Conservation (phyloP, 768 basidiomycete species). For the Xerocomus brunneocitrinus region DNA sequence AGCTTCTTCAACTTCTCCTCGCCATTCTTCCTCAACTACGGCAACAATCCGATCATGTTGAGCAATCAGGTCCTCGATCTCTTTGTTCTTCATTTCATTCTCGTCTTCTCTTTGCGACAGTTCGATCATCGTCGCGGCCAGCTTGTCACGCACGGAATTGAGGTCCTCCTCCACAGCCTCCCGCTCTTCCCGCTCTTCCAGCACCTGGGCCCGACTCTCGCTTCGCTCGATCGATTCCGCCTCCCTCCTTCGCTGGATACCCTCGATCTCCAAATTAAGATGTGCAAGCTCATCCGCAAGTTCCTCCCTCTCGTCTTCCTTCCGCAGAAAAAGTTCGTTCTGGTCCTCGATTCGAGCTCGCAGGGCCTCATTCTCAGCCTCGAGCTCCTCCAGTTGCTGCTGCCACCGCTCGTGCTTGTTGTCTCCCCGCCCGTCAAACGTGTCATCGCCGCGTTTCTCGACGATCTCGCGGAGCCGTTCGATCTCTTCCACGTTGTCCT, state of each 20-base stretch:
- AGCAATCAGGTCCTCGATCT: constrained; percentile 71
- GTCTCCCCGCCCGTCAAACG: constrained; percentile 38
- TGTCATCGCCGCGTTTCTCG: constrained; percentile 48
- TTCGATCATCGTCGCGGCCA: constrained; percentile 78
- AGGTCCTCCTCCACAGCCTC: constrained; percentile 78
- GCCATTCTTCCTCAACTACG: constrained; percentile 79
- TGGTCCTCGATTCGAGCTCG: constrained; percentile 54
- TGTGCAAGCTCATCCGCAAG: constrained; percentile 61
- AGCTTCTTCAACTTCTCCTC: constrained; percentile 81
- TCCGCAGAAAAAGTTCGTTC: constrained; percentile 47
- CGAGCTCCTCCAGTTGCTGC: constrained; percentile 52
- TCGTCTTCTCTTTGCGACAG: constrained; percentile 87
- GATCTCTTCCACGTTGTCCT: constrained; percentile 84
- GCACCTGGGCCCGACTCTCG: constrained; percentile 62
- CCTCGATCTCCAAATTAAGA: constrained; percentile 63
- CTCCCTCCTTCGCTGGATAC: constrained; percentile 55
- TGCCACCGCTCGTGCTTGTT: constrained; percentile 41
- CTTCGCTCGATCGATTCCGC: constrained; percentile 66
- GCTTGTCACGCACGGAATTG: constrained; percentile 67
- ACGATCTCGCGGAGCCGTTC: constrained; percentile 67
- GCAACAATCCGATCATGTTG: constrained; percentile 72
- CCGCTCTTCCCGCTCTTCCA: constrained; percentile 69
- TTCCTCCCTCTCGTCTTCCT: constrained; percentile 71
- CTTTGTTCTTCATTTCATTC: constrained; percentile 68
- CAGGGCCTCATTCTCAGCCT: constrained; percentile 61